Conservation (phyloP, 2,329 filamentous ascomycete species). For the Aspergillus sp. region DNA sequence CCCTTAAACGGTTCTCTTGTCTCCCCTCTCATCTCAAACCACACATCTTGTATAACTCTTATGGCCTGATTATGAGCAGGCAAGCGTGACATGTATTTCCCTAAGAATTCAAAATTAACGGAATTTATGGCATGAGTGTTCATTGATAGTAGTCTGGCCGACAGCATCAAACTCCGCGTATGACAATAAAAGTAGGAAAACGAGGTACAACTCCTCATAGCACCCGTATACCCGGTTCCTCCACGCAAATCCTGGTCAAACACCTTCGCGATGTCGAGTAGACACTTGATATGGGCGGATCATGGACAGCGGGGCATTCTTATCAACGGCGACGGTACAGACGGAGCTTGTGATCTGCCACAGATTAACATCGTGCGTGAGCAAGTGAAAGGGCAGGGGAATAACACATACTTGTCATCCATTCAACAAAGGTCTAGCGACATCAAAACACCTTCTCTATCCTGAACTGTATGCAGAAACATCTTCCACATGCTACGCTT, state of each 20-base stretch:
- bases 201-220: conserved; percentile 66
- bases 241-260: conserved; percentile 80
- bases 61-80: conserved; percentile 6
- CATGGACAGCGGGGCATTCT: conserved; percentile 64
- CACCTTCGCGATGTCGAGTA: conserved; percentile 73
- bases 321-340: conserved; percentile 70
- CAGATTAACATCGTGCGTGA: conserved; percentile 1
- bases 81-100: conserved; percentile 4
- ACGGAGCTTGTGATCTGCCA: conserved; percentile 79
- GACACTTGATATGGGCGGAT: conserved; percentile 68
- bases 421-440: conserved; percentile 62
- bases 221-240: conserved; percentile 69
- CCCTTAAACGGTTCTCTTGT: conserved; percentile 30
- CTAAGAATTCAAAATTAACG: conserved; percentile 1
- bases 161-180: too few relatives aligned
- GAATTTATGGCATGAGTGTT: too few relatives aligned
- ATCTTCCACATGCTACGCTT: conserved; percentile 75
- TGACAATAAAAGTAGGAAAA: background rate
- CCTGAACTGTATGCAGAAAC: conserved; percentile 66
- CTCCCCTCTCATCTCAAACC: background rate
- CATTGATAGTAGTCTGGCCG: too few relatives aligned
- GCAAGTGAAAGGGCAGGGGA: background rate
- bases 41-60: conserved; percentile 23
- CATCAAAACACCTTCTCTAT: conserved; percentile 53
- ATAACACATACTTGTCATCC: conserved; percentile 50